Base-by-base conservation (phyloP, 805 yeast genomes). In the Candida lessepsii region DNA sequence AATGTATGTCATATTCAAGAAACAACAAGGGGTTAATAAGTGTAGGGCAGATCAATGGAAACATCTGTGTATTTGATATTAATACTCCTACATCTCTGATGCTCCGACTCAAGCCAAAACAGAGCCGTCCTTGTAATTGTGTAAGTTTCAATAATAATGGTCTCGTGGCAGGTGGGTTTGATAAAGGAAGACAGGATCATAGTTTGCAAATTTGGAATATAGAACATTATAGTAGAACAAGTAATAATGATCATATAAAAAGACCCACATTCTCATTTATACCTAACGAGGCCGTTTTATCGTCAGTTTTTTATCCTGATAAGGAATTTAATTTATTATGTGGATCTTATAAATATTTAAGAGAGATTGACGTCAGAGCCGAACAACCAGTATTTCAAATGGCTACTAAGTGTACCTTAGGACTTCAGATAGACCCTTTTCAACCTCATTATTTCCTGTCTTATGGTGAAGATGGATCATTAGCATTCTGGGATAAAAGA, bases 201-300 rank as follows among this genome's bases (percentile, higher is more conserved):
- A 81, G 91, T 16, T 63, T 90, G 31, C 84, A 84, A 48, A 70
- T 90, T 4, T 90, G 93, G 90, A 88, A 87, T 55, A 68, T 86
- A 3, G 78, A 76, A 40, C 80, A 80, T 49, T 83, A 78, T 45
- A 65, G 77, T 1, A 60, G 68, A 34, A 59, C 58, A 31, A 65
- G 72, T 37, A 67, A 67, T 16, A 73, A 72, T 42, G 76, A 76
- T 24, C 78, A 76, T 38, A 63, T 75, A 1, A 67, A 70, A n/a
- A 46, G 73, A 39, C 81, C 86, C 3, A 60, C 77, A 7, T 67
- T 71, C 35, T 71, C 83, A 0, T 81, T 73, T 50, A 69, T 86
- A 18, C 78, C 82, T 20, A 83, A 85, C 50, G 98, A 90, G 56
- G 80, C 85, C 5, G 75, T 91, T 0, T 64, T 81, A 1, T 81